Evolutionary conservation across 108 stramenopile species (phyloP).

Genomic region (Aurantiochytrium sp.): DNA sequence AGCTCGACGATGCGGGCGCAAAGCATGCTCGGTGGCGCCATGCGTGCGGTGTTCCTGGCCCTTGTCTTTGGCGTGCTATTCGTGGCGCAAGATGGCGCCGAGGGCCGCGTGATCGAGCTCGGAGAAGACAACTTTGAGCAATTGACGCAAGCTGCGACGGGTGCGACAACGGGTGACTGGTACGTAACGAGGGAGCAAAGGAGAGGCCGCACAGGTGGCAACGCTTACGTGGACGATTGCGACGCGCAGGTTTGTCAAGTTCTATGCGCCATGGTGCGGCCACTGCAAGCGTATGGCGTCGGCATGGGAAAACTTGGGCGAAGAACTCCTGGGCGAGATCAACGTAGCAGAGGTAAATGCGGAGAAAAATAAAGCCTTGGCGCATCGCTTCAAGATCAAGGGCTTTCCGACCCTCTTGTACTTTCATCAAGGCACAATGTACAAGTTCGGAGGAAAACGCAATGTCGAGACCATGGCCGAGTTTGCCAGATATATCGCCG

Average conservation of each 20-base stretch:
- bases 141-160: constrained; percentile 35
- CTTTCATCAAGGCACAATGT: not conserved
- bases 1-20: too few relatives aligned
- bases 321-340: not conserved
- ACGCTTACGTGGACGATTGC: too few relatives aligned
- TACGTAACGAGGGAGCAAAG: not conserved
- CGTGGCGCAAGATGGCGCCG: not conserved
- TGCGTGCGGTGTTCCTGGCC: too few relatives aligned
- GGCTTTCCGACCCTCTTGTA: not conserved
- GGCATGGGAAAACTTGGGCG: not conserved
- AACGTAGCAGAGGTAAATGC: not conserved
- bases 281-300: not conserved
- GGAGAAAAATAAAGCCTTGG: not conserved
- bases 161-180: constrained; percentile 35
- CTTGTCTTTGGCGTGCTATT: not conserved
- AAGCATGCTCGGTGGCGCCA: too few relatives aligned
- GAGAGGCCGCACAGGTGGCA: too few relatives aligned
- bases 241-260: not conserved
- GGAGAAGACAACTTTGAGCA: constrained; percentile 30
- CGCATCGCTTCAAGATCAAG: not conserved
- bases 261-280: not conserved
- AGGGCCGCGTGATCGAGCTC: not conserved
- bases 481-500: too few relatives aligned
- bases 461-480: not conserved
- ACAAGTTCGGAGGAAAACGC: not conserved